These are phyloP conservation scores for Trametes villosa DNA, from an alignment of 768 basidiomycete species.

Conservation along the genomic window DNA sequence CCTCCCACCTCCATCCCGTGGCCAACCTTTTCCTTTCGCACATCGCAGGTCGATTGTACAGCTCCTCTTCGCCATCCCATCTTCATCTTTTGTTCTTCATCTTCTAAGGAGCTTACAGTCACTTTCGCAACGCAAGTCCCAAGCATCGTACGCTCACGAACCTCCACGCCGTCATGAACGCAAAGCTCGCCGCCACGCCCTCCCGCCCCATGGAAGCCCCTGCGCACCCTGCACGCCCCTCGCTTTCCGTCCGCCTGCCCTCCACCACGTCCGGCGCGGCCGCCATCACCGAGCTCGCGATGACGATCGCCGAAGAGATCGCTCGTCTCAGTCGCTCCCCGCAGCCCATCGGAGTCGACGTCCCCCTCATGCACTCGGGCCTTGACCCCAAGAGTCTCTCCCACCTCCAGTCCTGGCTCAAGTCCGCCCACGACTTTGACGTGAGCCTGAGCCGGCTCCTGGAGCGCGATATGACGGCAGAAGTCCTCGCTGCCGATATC, in stretches of 20 bases:
- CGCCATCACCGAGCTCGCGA: slow-evolving; percentile 32
- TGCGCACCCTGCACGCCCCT: slow-evolving; percentile 25
- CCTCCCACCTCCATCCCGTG: slow-evolving; percentile 21
- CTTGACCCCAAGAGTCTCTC: slow-evolving; percentile 38
- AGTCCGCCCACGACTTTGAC: slow-evolving; percentile 37
- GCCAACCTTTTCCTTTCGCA: slow-evolving; percentile 23
- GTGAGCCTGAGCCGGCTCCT: slow-evolving; percentile 37
- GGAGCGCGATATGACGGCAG: slow-evolving; percentile 36
- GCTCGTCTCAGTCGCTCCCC: slow-evolving; percentile 35
- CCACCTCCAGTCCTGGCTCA: slow-evolving; percentile 39
- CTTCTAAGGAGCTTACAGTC: slow-evolving; percentile 25
- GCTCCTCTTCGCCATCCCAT: slow-evolving; percentile 16
- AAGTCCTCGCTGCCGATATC: slow-evolving; percentile 37
- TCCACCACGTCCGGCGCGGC: slow-evolving; percentile 13
- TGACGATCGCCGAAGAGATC: slow-evolving; percentile 40
- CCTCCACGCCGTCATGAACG: slow-evolving; percentile 29
- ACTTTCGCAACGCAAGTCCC: slow-evolving; percentile 23
- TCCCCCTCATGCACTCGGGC: slow-evolving; percentile 38
- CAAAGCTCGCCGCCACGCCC: slow-evolving; percentile 32
- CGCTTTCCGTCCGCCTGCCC: slow-evolving; percentile 23
- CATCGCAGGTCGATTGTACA: slow-evolving; percentile 29
- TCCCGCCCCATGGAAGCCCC: slow-evolving; percentile 21
- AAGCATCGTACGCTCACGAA: slow-evolving; percentile 23
- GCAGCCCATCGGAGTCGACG: slow-evolving; percentile 34
- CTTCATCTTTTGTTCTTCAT: not conserved